A percentile compares a stretch with the other conserved stretches of the same genome.
phyloP scores from a whole-genome alignment of 2,329 filamentous ascomycete genomes.

The Penicillium concentricum region DNA sequence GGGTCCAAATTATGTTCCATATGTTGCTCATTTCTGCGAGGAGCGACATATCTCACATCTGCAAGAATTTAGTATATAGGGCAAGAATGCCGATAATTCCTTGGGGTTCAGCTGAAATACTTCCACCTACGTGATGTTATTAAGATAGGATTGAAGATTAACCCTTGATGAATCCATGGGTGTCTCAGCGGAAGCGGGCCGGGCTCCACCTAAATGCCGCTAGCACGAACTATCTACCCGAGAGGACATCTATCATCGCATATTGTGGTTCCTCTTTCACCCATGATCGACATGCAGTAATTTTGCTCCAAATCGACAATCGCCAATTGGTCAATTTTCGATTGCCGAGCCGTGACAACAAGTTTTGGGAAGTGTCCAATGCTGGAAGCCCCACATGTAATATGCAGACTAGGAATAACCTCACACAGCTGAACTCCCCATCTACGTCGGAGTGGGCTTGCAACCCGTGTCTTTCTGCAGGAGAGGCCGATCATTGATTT shows the following conservation, averaged over 20 bases:
- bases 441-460: background rate
- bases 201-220: background rate
- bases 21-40: background rate
- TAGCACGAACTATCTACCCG: conserved; percentile 2
- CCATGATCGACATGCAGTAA: background rate
- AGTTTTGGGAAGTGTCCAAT: background rate
- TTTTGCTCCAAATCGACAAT: background rate
- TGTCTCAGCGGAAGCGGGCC: conserved; percentile 3
- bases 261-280: background rate
- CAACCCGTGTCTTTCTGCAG: background rate
- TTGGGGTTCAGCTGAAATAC: background rate
- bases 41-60: background rate
- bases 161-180: background rate
- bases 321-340: background rate
- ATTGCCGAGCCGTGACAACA: background rate
- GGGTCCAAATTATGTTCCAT: background rate
- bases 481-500: background rate
- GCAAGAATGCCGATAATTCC: background rate
- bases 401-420: background rate
- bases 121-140: background rate
- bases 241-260: background rate
- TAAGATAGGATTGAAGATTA: background rate
- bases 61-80: background rate
- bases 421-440: background rate
- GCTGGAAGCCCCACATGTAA: background rate